Base-by-base conservation (phyloP, 768 basidiomycete genomes). In the Boletus rex-veris region DNA sequence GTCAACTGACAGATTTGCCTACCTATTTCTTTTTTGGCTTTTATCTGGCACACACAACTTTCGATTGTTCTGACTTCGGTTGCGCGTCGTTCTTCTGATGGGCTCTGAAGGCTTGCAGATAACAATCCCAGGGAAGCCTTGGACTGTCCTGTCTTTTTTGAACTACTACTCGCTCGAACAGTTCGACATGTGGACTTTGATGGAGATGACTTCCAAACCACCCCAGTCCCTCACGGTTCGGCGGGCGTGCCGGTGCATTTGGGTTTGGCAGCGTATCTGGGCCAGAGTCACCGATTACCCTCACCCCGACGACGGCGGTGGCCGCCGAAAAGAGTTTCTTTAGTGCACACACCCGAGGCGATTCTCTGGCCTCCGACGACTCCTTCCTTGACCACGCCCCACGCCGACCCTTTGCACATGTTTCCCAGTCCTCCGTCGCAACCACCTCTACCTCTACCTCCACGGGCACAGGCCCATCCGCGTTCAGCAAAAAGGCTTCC, bases 401-500 rank as follows among this genome's bases (percentile, higher is more conserved):
- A 24, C 77, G 79, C 16, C 75, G 80, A 33, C 79, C 86, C 7
- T 88, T 85, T 62, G 82, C 79, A 4, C 88, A 91, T 68, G 81
- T 84, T 16, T 74, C 90, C 6, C 84, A 87, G 58, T 82, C 87
- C 4, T 91, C 88, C 6, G 77, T 90, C 39, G 79, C 81, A 28
- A 79, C 79, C 1, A 75, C 81, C 1, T 62, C 71, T 43, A 69
- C 65, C 0, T 52, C 61, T 3, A 50, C 41, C 0, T 67, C 65
- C 28, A 48, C 57, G 3, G 52, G 49, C 24, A 33, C 61, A 8
- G 48, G 45, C 35, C 58, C 62, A 41, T 71, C 82, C n/a, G 75
- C 82, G 1, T 88, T 90, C 64, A 74, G 82, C 40, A 90, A 90
- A 74, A 93, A 93, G 63, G 70, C 87, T 3, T 92, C 90, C 0